A percentile compares a stretch with the other conserved stretches of the same genome.
These are phyloP conservation scores for Phytophthora crassamura DNA, from an alignment of 352 stramenopile species.

Conservation along the genomic window DNA sequence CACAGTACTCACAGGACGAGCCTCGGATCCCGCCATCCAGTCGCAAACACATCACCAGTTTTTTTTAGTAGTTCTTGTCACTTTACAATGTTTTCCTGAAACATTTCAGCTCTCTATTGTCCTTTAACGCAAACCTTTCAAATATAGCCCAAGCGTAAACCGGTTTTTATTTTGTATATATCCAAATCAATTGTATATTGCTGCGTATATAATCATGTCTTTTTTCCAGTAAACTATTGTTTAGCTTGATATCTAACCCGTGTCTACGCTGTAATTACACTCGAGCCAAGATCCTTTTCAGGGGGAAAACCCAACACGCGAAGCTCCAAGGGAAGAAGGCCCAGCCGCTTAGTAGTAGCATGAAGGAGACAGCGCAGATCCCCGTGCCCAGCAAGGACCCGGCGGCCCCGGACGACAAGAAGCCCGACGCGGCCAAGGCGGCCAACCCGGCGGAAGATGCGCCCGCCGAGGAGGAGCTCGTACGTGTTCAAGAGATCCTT, in stretches of 20 bases:
- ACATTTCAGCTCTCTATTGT: no score
- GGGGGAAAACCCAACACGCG: slow-evolving; percentile 30
- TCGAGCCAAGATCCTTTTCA: slow-evolving; percentile 28
- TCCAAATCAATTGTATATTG: no score
- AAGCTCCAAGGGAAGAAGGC: slow-evolving; percentile 35
- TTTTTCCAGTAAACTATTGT: background rate
- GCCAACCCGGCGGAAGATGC: slow-evolving; percentile 38
- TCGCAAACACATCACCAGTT: no score
- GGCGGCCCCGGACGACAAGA: slow-evolving; percentile 50
- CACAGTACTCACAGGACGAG: no score
- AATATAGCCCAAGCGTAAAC: no score
- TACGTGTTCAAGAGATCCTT: slow-evolving; percentile 36
- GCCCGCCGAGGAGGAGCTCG: slow-evolving; percentile 67
- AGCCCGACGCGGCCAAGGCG: slow-evolving; percentile 32
- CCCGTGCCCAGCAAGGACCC: slow-evolving; percentile 68
- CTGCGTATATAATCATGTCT: no score
- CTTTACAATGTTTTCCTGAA: no score
- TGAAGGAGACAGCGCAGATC: slow-evolving; percentile 78
- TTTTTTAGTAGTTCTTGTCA: no score
- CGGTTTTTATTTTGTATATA: no score
- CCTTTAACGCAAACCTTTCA: no score
- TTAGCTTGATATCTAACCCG: background rate
- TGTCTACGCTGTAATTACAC: background rate
- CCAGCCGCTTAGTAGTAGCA: slow-evolving; percentile 39
- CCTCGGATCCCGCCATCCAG: no score